These are phyloP conservation scores for Psilocybe cyanescens DNA, from an alignment of 768 basidiomycete species.

Conservation along the genomic window DNA sequence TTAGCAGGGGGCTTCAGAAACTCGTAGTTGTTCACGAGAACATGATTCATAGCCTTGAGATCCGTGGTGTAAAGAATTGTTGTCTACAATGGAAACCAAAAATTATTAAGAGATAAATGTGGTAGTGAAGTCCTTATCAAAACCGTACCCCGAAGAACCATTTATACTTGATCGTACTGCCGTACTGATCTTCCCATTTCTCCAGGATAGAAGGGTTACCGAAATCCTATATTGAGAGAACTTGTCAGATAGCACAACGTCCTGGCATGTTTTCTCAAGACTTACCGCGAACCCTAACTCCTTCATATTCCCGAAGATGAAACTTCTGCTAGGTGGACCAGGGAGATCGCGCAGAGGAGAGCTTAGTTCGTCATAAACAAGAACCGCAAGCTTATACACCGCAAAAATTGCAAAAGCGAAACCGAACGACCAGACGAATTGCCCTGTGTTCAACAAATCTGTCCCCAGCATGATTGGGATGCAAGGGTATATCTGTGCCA, in stretches of 20 bases:
- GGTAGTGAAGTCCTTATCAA: too few species aligned
- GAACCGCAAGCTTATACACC: constrained; percentile 26
- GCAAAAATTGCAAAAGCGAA: constrained; percentile 24
- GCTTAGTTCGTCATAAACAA: constrained; percentile 28
- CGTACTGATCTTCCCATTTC: constrained; percentile 50
- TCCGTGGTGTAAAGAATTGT: constrained; percentile 58
- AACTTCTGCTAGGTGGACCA: constrained; percentile 37
- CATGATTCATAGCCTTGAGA: constrained; percentile 61
- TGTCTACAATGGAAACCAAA: constrained; percentile 16
- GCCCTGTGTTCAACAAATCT: constrained; percentile 1
- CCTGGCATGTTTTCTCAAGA: not conserved
- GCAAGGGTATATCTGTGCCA: too few species aligned
- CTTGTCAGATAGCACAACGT: not conserved
- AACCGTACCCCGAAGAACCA: constrained; percentile 43
- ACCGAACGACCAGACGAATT: constrained; percentile 14
- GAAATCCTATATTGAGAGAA: constrained; percentile 29
- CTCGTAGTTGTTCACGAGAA: constrained; percentile 54
- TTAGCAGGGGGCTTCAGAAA: constrained; percentile 57
- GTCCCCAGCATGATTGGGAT: not conserved
- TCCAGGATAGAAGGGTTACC: constrained; percentile 30
- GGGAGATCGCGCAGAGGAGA: constrained; percentile 49
- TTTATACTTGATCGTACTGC: constrained; percentile 44
- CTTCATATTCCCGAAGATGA: constrained; percentile 18
- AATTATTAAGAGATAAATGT: too few species aligned
- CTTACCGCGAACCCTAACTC: constrained; percentile 13